These are phyloP conservation scores for Hygrophila difformis DNA, from an alignment of 257 asterid genomes.

Conservation along the genomic window DNA sequence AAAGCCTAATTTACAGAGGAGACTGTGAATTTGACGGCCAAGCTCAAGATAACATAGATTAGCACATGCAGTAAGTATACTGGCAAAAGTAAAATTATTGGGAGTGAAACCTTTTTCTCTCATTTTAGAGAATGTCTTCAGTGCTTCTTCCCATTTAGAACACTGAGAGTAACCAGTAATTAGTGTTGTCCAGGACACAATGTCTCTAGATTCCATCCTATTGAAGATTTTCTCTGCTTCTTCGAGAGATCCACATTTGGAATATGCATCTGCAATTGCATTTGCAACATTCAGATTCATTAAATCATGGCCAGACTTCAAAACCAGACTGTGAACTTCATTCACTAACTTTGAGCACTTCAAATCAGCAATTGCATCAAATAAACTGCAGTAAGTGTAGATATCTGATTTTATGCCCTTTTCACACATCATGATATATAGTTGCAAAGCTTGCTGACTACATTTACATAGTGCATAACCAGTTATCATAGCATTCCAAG, in stretches of 20 bases:
- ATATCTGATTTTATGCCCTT: conserved; percentile 28
- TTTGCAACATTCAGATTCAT: conserved; percentile 25
- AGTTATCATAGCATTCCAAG: conserved; percentile 55
- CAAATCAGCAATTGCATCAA: conserved; percentile 31
- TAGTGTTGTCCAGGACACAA: conserved; percentile 45
- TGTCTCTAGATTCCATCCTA: conserved; percentile 27
- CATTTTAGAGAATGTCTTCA: conserved; percentile 33
- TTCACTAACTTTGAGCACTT: conserved; percentile 26
- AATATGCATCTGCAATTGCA: conserved; percentile 47
- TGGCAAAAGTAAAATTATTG: conserved; percentile 35
- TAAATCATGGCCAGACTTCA: conserved; percentile 26
- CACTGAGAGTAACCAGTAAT: conserved; percentile 37
- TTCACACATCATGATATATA: conserved; percentile 29
- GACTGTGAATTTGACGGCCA: conserved; percentile 35
- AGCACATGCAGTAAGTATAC: conserved; percentile 36
- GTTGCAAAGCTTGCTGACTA: conserved; percentile 29
- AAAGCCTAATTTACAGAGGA: conserved; percentile 31
- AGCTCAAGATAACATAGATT: conserved; percentile 38
- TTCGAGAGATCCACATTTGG: conserved; percentile 41
- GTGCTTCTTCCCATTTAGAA: conserved; percentile 34
- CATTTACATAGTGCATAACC: conserved; percentile 24
- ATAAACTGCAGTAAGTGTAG: conserved; percentile 45
- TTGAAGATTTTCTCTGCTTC: conserved; percentile 32
- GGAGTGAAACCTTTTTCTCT: conserved; percentile 35
- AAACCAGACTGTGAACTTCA: conserved; percentile 41